These are phyloP conservation scores for Coleophoma cylindrospora DNA, from an alignment of 2,329 filamentous ascomycete genomes.

Conservation along the genomic window DNA sequence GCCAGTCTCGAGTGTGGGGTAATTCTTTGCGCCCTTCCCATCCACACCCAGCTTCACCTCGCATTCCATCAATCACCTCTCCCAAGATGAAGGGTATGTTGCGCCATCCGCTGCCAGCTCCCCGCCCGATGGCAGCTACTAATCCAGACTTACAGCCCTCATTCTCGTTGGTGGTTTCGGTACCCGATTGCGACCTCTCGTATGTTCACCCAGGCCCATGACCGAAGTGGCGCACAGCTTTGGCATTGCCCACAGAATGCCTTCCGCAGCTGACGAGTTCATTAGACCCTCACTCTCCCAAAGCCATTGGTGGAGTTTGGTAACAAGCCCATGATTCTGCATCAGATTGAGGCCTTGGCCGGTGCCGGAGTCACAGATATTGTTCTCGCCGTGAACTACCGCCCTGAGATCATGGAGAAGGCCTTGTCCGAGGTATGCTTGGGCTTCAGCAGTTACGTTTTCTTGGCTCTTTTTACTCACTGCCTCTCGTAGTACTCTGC, in stretches of 20 bases:
- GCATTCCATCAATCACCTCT: not conserved
- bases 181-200: conserved; percentile 92
- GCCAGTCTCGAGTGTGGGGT: conserved; percentile 11
- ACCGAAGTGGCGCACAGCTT: no score
- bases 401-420: conserved; percentile 95
- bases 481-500: conserved; percentile 67
- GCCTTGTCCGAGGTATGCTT: conserved; percentile 75
- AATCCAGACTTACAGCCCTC: conserved; percentile 55
- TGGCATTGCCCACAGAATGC: conserved; percentile 7
- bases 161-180: conserved; percentile 99
- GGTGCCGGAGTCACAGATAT: conserved; percentile 95
- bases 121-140: no score
- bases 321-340: conserved; percentile 98
- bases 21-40: not conserved
- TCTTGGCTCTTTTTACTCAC: not conserved
- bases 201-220: conserved; percentile 41
- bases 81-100: conserved; percentile 27
- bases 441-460: conserved; percentile 9
- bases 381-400: conserved; percentile 97
- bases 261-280: conserved; percentile 16
- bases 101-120: not conserved
- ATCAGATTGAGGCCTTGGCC: conserved; percentile 94
- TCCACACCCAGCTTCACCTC: not conserved
- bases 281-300: conserved; percentile 86
- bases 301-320: conserved; percentile 98